Evolutionary conservation across 768 basidiomycete genomes (phyloP).

Genomic region (Boletus eberwhitei): DNA sequence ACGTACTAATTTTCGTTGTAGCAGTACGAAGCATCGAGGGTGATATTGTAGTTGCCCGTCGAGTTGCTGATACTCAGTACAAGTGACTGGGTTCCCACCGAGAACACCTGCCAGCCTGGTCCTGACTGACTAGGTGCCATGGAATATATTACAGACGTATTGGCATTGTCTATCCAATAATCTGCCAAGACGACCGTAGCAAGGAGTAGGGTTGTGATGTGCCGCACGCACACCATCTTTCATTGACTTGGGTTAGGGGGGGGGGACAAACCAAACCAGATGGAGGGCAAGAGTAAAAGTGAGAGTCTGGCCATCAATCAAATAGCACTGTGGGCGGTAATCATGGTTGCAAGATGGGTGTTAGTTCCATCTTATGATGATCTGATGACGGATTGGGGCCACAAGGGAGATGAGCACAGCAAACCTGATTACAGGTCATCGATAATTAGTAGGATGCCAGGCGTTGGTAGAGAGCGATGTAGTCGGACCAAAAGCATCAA

Average conservation of each 20-base stretch:
- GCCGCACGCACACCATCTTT: constrained; percentile 6
- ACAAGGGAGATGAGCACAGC: neutral
- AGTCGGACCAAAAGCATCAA: neutral
- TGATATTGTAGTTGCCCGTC: constrained; percentile 18
- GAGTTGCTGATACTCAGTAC: constrained; percentile 10
- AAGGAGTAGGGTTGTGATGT: constrained; percentile 8
- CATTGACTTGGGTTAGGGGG: neutral
- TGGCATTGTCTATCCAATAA: constrained; percentile 24
- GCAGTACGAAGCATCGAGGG: constrained; percentile 17
- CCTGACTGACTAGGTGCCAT: constrained; percentile 14
- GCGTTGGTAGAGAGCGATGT: neutral
- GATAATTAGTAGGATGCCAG: neutral
- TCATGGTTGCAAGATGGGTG: neutral
- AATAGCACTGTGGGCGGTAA: neutral
- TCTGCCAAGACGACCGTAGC: constrained; percentile 17
- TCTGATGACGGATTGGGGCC: neutral
- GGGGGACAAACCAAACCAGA: neutral
- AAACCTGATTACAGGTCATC: neutral
- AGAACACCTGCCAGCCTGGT: constrained; percentile 10
- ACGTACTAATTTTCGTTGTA: constrained; percentile 29
- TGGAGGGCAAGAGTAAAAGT: neutral
- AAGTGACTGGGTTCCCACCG: neutral
- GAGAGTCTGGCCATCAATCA: neutral
- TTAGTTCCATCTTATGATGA: too few species aligned
- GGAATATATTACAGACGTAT: constrained; percentile 19